Evolutionary conservation across 257 asterid genomes (phyloP).

Genomic region (Solanum medicagineum): DNA sequence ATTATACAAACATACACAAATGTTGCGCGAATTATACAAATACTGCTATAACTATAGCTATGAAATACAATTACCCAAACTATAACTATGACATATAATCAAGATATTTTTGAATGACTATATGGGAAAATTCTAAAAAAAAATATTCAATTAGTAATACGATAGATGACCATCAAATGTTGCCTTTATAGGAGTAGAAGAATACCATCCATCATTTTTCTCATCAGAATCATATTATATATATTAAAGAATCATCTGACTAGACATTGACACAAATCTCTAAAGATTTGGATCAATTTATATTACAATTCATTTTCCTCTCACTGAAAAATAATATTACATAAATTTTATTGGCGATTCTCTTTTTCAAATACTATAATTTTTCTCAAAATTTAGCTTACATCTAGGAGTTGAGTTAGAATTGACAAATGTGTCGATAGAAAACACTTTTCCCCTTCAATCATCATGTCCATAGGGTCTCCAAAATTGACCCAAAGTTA

Average conservation of each 20-base stretch:
- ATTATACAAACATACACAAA: too few relatives aligned
- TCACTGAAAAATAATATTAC: not conserved
- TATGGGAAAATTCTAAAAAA: too few relatives aligned
- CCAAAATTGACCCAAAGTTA: conserved; percentile 25
- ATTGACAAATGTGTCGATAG: not conserved
- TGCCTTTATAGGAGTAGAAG: not conserved
- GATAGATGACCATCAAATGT: not conserved
- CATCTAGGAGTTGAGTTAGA: not conserved
- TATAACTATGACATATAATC: too few relatives aligned
- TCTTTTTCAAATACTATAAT: not conserved
- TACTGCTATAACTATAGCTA: too few relatives aligned
- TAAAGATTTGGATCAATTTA: not conserved
- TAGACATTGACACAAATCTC: not conserved
- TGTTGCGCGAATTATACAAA: too few relatives aligned
- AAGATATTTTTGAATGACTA: too few relatives aligned
- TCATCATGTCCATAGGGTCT: conserved; percentile 33
- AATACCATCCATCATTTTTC: not conserved
- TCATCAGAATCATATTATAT: not conserved
- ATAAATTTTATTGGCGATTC: not conserved
- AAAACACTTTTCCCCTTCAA: not conserved
- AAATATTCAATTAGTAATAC: not conserved
- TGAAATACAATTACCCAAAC: too few relatives aligned
- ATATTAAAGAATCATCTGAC: conserved; percentile 6
- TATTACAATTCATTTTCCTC: not conserved
- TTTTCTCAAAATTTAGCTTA: not conserved